Evolutionary conservation across 768 basidiomycete species (phyloP).

Genomic region (Fomitopsis serialis): DNA sequence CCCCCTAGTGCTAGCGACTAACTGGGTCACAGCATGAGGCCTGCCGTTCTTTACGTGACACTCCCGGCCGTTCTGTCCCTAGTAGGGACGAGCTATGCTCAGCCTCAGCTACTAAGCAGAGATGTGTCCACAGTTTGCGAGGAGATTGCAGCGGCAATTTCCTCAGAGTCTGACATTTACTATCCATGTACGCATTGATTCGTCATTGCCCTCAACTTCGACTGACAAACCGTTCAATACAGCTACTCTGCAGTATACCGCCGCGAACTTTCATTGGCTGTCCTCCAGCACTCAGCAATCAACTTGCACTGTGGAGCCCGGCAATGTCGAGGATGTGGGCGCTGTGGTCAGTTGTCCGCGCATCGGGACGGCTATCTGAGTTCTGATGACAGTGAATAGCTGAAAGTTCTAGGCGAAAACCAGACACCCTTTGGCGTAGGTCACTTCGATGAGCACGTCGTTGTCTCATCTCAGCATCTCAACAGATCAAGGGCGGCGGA

Average conservation of each 20-base stretch:
- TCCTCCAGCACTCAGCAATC: not conserved
- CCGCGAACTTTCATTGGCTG: not conserved
- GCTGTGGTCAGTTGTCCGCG: not conserved
- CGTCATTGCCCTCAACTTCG: too few relatives aligned
- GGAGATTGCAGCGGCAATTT: not conserved
- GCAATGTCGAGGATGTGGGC: not conserved
- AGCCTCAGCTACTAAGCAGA: not conserved
- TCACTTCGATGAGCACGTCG: not conserved
- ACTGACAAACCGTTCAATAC: not conserved
- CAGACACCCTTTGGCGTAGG: conserved; percentile 45
- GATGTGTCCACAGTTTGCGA: not conserved
- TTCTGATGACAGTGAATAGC: too few relatives aligned
- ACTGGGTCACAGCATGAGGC: not conserved
- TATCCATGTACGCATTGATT: not conserved
- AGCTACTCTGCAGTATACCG: not conserved
- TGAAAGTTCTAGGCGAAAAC: conserved; percentile 35
- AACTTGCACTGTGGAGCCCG: not conserved
- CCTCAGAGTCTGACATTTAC: not conserved
- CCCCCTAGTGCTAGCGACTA: too few relatives aligned
- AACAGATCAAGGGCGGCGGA: conserved; percentile 21
- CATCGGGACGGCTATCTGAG: not conserved
- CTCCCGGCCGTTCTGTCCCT: not conserved
- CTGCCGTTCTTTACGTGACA: not conserved
- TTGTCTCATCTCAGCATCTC: not conserved
- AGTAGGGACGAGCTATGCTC: not conserved